phyloP scores from a whole-genome alignment of 768 basidiomycete genomes.

The Russula sp. region DNA sequence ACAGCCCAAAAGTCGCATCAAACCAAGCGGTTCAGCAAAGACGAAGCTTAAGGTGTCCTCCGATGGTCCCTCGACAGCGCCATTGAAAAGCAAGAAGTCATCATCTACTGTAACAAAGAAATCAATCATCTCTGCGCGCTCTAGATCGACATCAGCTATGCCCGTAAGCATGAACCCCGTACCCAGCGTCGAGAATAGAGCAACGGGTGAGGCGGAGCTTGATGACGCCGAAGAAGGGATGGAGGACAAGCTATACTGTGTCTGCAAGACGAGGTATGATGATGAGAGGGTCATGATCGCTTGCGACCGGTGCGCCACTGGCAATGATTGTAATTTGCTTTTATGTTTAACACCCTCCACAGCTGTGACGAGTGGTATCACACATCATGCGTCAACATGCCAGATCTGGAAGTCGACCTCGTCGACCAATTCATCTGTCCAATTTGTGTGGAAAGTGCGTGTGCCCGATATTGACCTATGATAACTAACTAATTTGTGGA shows the following conservation, averaged over 20 bases:
- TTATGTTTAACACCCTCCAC: not conserved
- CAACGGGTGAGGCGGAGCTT: conserved; percentile 27
- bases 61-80: conserved; percentile 20
- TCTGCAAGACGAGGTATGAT: conserved; percentile 83
- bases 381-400: conserved; percentile 74
- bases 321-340: not conserved
- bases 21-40: conserved; percentile 24
- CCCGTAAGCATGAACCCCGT: conserved; percentile 31
- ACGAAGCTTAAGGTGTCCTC: conserved; percentile 26
- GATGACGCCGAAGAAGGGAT: conserved; percentile 35
- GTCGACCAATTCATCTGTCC: conserved; percentile 93
- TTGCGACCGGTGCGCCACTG: conserved; percentile 66
- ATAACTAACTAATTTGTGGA: not conserved
- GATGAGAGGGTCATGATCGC: conserved; percentile 89
- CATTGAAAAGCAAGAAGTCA: conserved; percentile 27
- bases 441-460: conserved; percentile 65
- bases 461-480: not conserved
- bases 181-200: conserved; percentile 38
- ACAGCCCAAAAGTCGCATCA: conserved; percentile 30
- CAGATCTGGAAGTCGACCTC: conserved; percentile 74
- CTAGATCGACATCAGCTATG: conserved; percentile 65
- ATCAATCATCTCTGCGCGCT: conserved; percentile 39
- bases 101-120: conserved; percentile 24
- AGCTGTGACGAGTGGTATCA: conserved; percentile 97
- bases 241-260: conserved; percentile 76